Evolutionary conservation across 345 rosid species (phyloP), one percentile per base, ranked within the genome.

Genomic region (Zanthoxylum bungeanum): DNA sequence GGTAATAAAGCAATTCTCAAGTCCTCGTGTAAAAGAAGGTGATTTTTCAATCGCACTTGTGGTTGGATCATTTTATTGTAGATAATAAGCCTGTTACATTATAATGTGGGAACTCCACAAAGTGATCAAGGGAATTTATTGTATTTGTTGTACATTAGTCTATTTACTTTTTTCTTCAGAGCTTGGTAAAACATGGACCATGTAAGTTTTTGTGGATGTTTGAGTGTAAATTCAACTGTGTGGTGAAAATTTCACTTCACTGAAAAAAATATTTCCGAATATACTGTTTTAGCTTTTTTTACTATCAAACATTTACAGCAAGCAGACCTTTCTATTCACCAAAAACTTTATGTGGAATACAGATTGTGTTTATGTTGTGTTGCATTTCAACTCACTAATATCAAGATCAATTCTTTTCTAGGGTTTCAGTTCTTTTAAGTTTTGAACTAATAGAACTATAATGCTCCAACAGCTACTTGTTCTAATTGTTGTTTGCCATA

Each of bases 1-100:
- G 99, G 98, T 95, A 79, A 64, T 31, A 28, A 68, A 22, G 12
- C 64, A 65, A 22, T 64, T 50, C 9, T 9, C 67, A 37, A 76
- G 2, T 46, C 53, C 42, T 60, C 49, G n/a, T 59, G 52, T 56
- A 39, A 56, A 55, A 56, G 46, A n/a, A 31, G 69, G 60, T 14
- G 22, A 33, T 28, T 52, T 65, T 27, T 27, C 27, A 39, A 30
- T 56, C 3, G 12, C 56, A 27, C 40, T 56, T 51, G 30, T 31
- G 58, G n/a, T 67, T 56, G 34, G 30, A 53, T 69, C 30, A 17
- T 21, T 27, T 30, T 9, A 40, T 57, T 27, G 22, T 10, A 4
- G 22, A 39, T 25, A 17, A 55, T 40, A 39, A 40, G 50, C n/a
- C 28, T 27, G 34, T 55, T 17, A 27, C 6, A 3, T 56, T 19